These are phyloP conservation scores for Fusarium sp. DNA, from an alignment of 2,329 filamentous ascomycete species.

Conservation along the genomic window DNA sequence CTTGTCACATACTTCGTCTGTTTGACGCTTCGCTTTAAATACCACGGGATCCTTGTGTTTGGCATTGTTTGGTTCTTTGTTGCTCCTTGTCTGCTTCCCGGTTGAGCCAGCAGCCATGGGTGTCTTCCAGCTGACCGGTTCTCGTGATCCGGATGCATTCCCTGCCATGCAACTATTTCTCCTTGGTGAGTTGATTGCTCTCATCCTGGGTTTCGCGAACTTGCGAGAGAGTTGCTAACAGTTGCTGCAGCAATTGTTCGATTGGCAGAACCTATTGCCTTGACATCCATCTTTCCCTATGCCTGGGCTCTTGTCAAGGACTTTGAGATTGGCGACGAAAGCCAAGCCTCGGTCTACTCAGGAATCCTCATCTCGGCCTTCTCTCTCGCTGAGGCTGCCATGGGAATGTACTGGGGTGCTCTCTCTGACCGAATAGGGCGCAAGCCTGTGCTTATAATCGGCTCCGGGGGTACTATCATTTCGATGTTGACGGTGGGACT, in stretches of 20 bases:
- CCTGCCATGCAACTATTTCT: slow-evolving; percentile 83
- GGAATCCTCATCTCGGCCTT: slow-evolving; percentile 88
- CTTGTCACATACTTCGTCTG: not conserved
- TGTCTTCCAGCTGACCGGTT: slow-evolving; percentile 59
- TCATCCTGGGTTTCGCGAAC: slow-evolving; percentile 66
- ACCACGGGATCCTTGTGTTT: slow-evolving; percentile 6
- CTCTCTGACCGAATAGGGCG: slow-evolving; percentile 83
- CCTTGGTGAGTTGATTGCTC: slow-evolving; percentile 67
- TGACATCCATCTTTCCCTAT: slow-evolving; percentile 94
- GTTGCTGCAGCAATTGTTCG: slow-evolving; percentile 79
- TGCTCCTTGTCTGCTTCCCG: slow-evolving; percentile 1
- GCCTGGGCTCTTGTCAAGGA: slow-evolving; percentile 83
- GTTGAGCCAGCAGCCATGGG: slow-evolving; percentile 55
- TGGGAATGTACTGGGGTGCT: slow-evolving; percentile 87
- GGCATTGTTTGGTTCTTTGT: not conserved
- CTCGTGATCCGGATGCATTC: slow-evolving; percentile 74
- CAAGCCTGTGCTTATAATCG: slow-evolving; percentile 83
- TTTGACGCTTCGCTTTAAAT: slow-evolving; percentile 6
- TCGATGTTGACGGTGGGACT: slow-evolving; percentile 86
- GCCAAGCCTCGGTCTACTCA: slow-evolving; percentile 86
- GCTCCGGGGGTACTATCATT: slow-evolving; percentile 81
- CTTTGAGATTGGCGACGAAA: slow-evolving; percentile 73
- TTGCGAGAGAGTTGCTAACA: slow-evolving; percentile 64
- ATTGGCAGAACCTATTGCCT: slow-evolving; percentile 88
- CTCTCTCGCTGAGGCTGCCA: slow-evolving; percentile 80